Percentiles rank a stretch among this genome's conserved stretches.
These are phyloP conservation scores for Carex pumila DNA, from an alignment of 176 grass and related monocot species.

Conservation along the genomic window DNA sequence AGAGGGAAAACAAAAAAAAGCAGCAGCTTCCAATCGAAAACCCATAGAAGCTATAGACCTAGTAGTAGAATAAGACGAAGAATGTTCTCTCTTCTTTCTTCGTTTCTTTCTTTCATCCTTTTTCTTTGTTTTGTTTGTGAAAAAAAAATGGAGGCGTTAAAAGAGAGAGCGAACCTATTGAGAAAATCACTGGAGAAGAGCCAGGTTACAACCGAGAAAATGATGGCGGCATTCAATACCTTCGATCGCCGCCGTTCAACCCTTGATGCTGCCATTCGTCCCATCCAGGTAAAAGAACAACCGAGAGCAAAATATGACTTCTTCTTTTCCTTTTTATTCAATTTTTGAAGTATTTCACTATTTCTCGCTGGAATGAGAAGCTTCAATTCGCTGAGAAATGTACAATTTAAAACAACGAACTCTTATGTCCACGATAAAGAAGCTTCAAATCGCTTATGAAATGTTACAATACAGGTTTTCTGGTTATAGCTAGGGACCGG, in stretches of 20 bases:
- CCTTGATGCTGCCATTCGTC: slow-evolving; percentile 26
- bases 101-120: neutral
- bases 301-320: neutral
- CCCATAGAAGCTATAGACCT: neutral
- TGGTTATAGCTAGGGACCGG: neutral
- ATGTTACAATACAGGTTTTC: neutral
- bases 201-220: slow-evolving; percentile 23
- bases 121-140: neutral
- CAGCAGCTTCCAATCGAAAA: neutral
- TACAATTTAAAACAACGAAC: neutral
- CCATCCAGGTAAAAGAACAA: slow-evolving; percentile 30
- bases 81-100: slow-evolving; percentile 1
- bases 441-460: neutral
- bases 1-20: neutral
- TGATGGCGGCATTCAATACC: slow-evolving; percentile 23
- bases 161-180: slow-evolving; percentile 16
- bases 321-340: neutral
- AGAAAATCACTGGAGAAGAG: slow-evolving; percentile 34
- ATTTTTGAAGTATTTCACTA: neutral
- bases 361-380: neutral
- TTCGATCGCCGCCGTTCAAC: slow-evolving; percentile 39
- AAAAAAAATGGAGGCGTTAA: slow-evolving; percentile 20
- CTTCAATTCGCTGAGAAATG: neutral
- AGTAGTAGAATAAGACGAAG: neutral
- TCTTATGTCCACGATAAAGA: neutral